These are phyloP conservation scores for Coniophora puteana DNA, from an alignment of 1,284 basidiomycete genomes.

Conservation along the genomic window DNA sequence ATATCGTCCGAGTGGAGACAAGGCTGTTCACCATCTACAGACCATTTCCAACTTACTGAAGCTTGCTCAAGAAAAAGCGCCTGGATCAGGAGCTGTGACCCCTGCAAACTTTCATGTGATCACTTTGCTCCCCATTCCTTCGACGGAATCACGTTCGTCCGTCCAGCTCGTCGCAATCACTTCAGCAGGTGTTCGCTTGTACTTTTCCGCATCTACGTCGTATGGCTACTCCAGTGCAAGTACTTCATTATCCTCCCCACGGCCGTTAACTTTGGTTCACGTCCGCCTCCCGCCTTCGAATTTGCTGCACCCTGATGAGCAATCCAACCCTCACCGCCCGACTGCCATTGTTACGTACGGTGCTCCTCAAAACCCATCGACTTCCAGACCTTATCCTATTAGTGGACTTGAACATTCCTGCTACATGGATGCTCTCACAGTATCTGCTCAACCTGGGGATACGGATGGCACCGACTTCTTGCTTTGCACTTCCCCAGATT, in stretches of 20 bases:
- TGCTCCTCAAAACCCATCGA: constrained; percentile 35
- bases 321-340: constrained; percentile 45
- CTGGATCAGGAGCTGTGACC: constrained; percentile 67
- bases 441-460: constrained; percentile 70
- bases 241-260: constrained; percentile 31
- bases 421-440: constrained; percentile 60
- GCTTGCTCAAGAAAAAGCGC: constrained; percentile 69
- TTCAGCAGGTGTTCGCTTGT: constrained; percentile 74
- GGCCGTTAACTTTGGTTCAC: constrained; percentile 65
- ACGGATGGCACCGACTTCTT: constrained; percentile 73
- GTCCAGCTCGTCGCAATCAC: constrained; percentile 80
- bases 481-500: constrained; percentile 73
- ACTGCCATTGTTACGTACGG: constrained; percentile 39
- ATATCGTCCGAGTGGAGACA: constrained; percentile 59
- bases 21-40: constrained; percentile 62
- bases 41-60: constrained; percentile 69
- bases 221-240: constrained; percentile 48
- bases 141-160: constrained; percentile 58
- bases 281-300: constrained; percentile 78
- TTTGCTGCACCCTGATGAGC: constrained; percentile 72
- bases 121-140: constrained; percentile 60
- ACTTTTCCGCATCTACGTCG: constrained; percentile 60
- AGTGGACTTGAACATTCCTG: constrained; percentile 53
- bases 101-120: constrained; percentile 65
- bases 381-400: constrained; percentile 53